Evolutionary conservation across 1,284 basidiomycete species (phyloP).

Genomic region (Pulveroboletus sp.): DNA sequence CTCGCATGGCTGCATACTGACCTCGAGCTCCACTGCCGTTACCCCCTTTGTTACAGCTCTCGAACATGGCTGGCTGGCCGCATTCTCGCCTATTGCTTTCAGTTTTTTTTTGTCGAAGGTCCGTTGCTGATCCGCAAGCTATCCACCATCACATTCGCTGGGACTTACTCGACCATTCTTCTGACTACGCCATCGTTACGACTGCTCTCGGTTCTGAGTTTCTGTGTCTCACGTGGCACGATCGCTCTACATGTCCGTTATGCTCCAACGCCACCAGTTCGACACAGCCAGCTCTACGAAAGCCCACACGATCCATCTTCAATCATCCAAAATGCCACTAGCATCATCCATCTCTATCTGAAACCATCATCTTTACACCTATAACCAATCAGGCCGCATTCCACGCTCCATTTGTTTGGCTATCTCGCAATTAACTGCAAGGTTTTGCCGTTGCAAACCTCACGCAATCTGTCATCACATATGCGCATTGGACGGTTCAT

Average conservation of each 20-base stretch:
- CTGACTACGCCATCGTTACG: constrained; percentile 13
- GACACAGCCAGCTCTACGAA: constrained; percentile 12
- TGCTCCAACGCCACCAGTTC: constrained; percentile 13
- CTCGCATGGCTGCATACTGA: constrained; percentile 45
- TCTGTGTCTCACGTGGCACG: constrained; percentile 15
- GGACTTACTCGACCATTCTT: constrained; percentile 9
- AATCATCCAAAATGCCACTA: constrained; percentile 18
- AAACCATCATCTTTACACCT: constrained; percentile 23
- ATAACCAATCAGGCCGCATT: constrained; percentile 28
- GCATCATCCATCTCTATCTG: constrained; percentile 24
- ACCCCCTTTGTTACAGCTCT: constrained; percentile 7
- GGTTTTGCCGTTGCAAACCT: constrained; percentile 13
- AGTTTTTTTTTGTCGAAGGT: constrained; percentile 6
- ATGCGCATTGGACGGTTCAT: constrained; percentile 36
- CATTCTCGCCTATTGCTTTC: constrained; percentile 6
- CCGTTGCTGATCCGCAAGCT: constrained; percentile 13
- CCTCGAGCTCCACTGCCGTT: neutral
- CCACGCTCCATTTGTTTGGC: constrained; percentile 37
- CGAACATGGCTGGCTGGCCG: constrained; percentile 1
- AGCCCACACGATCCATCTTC: constrained; percentile 7
- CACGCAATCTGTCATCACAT: constrained; percentile 29
- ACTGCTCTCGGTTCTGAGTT: constrained; percentile 12
- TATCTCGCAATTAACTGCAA: constrained; percentile 24
- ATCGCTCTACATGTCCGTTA: constrained; percentile 17
- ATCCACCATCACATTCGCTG: constrained; percentile 2